Conservation (phyloP, 179 eudicot species). For the Spergularia azorica region DNA sequence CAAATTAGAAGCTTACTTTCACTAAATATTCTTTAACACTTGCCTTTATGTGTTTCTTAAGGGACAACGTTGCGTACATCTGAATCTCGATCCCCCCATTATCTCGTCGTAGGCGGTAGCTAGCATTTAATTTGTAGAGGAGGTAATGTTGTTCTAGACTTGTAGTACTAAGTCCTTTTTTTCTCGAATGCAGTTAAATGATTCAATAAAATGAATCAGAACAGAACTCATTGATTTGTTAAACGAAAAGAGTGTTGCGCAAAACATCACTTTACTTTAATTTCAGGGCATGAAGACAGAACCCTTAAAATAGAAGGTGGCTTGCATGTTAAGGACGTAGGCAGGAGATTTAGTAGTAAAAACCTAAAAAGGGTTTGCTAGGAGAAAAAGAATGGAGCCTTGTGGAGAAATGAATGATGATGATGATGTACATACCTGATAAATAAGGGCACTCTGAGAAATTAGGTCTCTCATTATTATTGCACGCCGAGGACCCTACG, state of each 20-base stretch:
- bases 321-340: slow-evolving; percentile 29
- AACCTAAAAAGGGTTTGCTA: slow-evolving; percentile 14
- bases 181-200: too few relatives aligned
- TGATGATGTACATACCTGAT: background rate
- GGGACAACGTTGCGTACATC: too few relatives aligned
- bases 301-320: slow-evolving; percentile 22
- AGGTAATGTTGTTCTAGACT: too few relatives aligned
- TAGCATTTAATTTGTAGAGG: too few relatives aligned
- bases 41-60: too few relatives aligned
- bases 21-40: too few relatives aligned
- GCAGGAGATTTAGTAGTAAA: slow-evolving; percentile 14
- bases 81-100: too few relatives aligned
- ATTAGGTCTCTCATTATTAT: slow-evolving; percentile 30
- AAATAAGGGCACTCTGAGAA: background rate
- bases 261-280: background rate
- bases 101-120: too few relatives aligned
- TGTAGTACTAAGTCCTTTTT: too few relatives aligned
- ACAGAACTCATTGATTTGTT: too few relatives aligned
- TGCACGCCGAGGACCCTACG: slow-evolving; percentile 37
- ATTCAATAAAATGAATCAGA: too few relatives aligned
- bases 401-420: slow-evolving; percentile 12
- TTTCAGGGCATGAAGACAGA: slow-evolving; percentile 14
- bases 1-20: background rate
- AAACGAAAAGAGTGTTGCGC: too few relatives aligned
- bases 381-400: slow-evolving; percentile 2